phyloP scores from a whole-genome alignment of 2,329 filamentous ascomycete species.

The Clonostachys byssicola region DNA sequence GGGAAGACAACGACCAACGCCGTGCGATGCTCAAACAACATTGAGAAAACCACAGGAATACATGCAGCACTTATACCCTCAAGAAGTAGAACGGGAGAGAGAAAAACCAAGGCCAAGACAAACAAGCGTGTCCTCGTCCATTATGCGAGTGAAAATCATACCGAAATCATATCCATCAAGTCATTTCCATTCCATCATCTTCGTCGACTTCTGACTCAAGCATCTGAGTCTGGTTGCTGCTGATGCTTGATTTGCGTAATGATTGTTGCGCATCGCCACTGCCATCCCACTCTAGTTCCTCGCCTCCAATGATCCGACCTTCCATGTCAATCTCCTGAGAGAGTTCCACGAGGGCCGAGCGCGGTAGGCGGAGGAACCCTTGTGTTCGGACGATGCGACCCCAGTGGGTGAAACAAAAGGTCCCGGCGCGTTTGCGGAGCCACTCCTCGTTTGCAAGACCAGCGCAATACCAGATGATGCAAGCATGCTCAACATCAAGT shows the following conservation, averaged over 20 bases:
- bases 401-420: conserved; percentile 91
- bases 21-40: too few species aligned
- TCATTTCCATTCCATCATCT: conserved; percentile 60
- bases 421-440: conserved; percentile 83
- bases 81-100: too few species aligned
- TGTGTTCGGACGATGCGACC: conserved; percentile 86
- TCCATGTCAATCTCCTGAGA: conserved; percentile 93
- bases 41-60: too few species aligned
- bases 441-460: conserved; percentile 88
- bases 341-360: conserved; percentile 78
- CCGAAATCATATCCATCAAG: conserved; percentile 11
- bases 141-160: too few species aligned
- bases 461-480: conserved; percentile 93
- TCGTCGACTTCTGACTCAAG: conserved; percentile 55
- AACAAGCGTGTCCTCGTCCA: too few species aligned
- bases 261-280: conserved; percentile 37
- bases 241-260: conserved; percentile 54
- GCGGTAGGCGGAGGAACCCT: conserved; percentile 78
- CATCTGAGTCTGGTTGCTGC: conserved; percentile 54
- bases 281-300: conserved; percentile 64
- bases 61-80: too few species aligned
- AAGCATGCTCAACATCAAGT: conserved; percentile 90
- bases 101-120: too few species aligned
- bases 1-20: too few species aligned
- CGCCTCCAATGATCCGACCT: conserved; percentile 83